phyloP scores from a whole-genome alignment of 2,329 filamentous ascomycete genomes.

The Xylariaceae sp. region DNA sequence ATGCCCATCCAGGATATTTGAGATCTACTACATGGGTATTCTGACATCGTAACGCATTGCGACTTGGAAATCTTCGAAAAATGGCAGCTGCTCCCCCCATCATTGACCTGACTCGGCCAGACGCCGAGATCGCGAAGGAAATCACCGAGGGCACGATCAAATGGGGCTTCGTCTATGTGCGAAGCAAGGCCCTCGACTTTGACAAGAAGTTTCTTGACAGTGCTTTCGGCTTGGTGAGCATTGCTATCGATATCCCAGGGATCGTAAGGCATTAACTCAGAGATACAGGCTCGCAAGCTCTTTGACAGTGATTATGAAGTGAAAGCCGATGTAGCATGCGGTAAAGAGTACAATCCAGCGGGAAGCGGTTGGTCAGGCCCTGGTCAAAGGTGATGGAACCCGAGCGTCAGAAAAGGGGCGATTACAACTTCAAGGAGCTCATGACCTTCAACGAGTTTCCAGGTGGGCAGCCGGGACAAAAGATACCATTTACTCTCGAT shows the following conservation, averaged over 20 bases:
- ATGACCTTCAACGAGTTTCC: neutral
- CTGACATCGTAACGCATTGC: too few species aligned
- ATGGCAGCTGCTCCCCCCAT: neutral
- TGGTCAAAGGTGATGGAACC: neutral
- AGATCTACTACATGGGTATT: too few species aligned
- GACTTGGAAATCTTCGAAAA: too few species aligned
- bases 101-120: neutral
- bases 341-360: neutral
- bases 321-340: neutral
- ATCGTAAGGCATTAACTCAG: neutral
- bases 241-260: neutral
- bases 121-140: neutral
- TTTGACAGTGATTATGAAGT: neutral
- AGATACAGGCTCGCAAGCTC: neutral
- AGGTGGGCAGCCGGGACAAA: neutral
- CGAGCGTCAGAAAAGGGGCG: neutral
- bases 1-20: too few species aligned
- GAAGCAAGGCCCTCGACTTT: neutral
- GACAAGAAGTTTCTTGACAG: neutral
- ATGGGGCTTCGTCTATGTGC: neutral
- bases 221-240: neutral
- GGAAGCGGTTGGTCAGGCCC: neutral
- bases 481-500: neutral
- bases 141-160: neutral
- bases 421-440: neutral